phyloP scores from a whole-genome alignment of 2,329 filamentous ascomycete genomes.

The Nemania abortiva region DNA sequence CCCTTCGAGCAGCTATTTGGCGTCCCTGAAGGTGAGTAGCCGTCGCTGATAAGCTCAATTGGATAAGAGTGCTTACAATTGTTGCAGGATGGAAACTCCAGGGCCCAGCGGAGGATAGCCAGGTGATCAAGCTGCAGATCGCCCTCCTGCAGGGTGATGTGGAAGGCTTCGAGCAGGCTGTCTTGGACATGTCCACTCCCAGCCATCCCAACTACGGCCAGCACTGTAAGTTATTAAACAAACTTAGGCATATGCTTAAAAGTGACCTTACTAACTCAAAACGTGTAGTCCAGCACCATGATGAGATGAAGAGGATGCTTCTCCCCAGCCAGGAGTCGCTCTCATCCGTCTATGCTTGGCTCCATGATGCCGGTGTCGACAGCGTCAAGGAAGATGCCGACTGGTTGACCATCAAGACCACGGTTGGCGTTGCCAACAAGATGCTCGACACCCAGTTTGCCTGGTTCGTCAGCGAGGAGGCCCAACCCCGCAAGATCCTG shows the following conservation, averaged over 20 bases:
- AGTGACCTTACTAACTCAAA: neutral
- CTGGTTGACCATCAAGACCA: conserved; percentile 42
- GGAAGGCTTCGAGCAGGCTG: conserved; percentile 41
- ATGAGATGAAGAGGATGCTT: conserved; percentile 45
- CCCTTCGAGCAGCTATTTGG: conserved; percentile 39
- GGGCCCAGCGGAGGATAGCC: conserved; percentile 39
- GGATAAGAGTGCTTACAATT: conserved; percentile 28
- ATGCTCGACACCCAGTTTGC: conserved; percentile 42
- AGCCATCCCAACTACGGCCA: conserved; percentile 40
- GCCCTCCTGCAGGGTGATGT: conserved; percentile 41
- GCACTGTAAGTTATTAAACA: conserved; percentile 35
- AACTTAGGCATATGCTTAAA: neutral
- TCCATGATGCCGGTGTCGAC: conserved; percentile 36
- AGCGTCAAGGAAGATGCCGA: conserved; percentile 39
- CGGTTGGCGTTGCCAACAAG: conserved; percentile 42
- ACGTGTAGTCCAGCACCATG: conserved; percentile 38
- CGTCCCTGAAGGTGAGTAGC: conserved; percentile 39
- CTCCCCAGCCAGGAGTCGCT: conserved; percentile 41
- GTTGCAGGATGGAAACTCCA: conserved; percentile 41
- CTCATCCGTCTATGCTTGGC: conserved; percentile 40
- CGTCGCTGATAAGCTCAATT: neutral
- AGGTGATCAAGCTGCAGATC: conserved; percentile 42
- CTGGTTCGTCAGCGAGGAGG: conserved; percentile 41
- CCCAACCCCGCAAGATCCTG: conserved; percentile 37
- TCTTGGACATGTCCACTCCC: conserved; percentile 44